Evolutionary conservation across 202 grass and related monocot species (phyloP), one percentile per base, ranked within the genome.

Genomic region (Tripidium arundinaceum): DNA sequence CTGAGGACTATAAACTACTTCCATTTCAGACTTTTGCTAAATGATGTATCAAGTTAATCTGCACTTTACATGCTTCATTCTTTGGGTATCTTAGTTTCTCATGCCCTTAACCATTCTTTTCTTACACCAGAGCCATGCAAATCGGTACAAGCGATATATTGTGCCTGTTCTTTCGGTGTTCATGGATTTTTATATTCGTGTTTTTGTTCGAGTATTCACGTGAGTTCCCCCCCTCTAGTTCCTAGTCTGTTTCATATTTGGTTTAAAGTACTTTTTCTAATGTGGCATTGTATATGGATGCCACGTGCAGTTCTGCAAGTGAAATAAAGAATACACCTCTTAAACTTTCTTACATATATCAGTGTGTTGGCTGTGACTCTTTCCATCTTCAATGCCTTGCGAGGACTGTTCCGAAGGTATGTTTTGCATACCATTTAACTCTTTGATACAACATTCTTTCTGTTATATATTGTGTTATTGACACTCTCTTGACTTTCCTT

Each of bases 341-440:
- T 55, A 95, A 93, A 77, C 88, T 99, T 84, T 99, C 96, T 75
- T 99, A 99, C 77, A 87, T 98, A 67, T 98, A 95, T 79, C 96
- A 93, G 38, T 98, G 96, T 86, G 86, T 78, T 61, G 88, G 90
- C 16, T 98, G 96, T 86, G 96, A 98, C 79, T 98, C 92, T 83
- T 98, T 95, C 73, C 96, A 98, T 83, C 92, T 98, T 65, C 95
- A 98, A 43, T 81, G 82, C 71, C 75, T 98, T 68, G 92, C 92
- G 54, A 94, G 92, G 77, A 87, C 87, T 22, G 33, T 93, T 80
- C 78, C 81, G 43, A 98, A 98, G 88, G 95, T 98, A 84, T 63
- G 22, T 75, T 79, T 43, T 76, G 3, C 11, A 36, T 66, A 57
- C 18, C 12, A 54, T 82, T 82, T 37, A 40, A 24, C 50, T 65